Conservation (phyloP, 768 basidiomycete species). For the Tricholoma flavovirens region DNA sequence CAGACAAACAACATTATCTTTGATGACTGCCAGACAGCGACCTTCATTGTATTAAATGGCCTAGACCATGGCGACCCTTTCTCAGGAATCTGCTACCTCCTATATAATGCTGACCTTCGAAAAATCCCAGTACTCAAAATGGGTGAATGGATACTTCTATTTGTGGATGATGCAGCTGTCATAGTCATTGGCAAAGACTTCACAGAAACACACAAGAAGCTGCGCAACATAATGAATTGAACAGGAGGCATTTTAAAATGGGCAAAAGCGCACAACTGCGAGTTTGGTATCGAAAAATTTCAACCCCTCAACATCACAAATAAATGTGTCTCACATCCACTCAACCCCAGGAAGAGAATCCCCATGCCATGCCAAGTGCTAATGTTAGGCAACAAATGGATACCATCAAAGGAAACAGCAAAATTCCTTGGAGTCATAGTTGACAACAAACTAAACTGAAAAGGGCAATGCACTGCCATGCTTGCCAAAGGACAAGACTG, state of each 20-base stretch:
- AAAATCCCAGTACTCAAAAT: background rate
- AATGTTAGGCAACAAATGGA: slow-evolving; percentile 1
- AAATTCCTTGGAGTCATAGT: slow-evolving; percentile 1
- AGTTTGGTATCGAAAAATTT: slow-evolving; percentile 17
- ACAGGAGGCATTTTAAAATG: slow-evolving; percentile 12
- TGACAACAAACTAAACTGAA: slow-evolving; percentile 22
- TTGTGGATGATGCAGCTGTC: too few relatives aligned
- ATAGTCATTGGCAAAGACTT: too few relatives aligned
- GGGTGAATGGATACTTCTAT: too few relatives aligned
- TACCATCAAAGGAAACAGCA: too few relatives aligned
- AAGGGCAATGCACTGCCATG: background rate
- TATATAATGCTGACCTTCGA: too few relatives aligned
- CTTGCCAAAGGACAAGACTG: slow-evolving; percentile 17
- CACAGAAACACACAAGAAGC: background rate
- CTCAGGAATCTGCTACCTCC: too few relatives aligned
- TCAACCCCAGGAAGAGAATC: background rate
- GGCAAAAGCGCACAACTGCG: slow-evolving; percentile 17
- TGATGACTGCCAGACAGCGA: too few relatives aligned
- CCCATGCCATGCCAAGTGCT: slow-evolving; percentile 2
- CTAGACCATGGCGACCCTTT: too few relatives aligned
- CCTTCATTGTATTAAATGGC: too few relatives aligned
- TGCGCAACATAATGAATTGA: slow-evolving; percentile 5
- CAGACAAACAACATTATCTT: background rate
- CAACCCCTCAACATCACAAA: slow-evolving; percentile 10
- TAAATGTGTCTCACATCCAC: slow-evolving; percentile 5